phyloP scores from a whole-genome alignment of 495 filamentous ascomycete genomes.

The Aspergillus campestris region DNA sequence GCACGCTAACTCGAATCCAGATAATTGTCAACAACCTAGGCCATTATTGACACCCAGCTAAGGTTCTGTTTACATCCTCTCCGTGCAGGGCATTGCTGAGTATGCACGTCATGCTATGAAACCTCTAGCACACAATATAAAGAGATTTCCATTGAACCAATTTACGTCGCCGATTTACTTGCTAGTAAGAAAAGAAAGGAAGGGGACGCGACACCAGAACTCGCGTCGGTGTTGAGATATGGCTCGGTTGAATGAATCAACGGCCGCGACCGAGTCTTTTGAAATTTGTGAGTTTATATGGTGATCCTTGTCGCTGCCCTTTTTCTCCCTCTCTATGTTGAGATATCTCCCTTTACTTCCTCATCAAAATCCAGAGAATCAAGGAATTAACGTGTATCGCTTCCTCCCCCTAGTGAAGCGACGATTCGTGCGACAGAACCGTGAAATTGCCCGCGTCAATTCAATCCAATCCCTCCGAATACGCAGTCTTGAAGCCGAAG shows the following conservation, averaged over 20 bases:
- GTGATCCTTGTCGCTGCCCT: not conserved
- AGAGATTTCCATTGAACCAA: too few species aligned
- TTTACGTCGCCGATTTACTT: too few species aligned
- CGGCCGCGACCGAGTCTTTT: constrained; percentile 59
- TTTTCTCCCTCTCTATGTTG: not conserved
- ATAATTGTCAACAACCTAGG: constrained; percentile 34
- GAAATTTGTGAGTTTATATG: constrained; percentile 61
- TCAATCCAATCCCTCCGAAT: constrained; percentile 87
- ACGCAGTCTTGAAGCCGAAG: constrained; percentile 76
- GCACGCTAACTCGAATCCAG: constrained; percentile 23
- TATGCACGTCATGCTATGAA: too few species aligned
- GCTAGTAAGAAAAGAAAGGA: too few species aligned
- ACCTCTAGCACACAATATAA: too few species aligned
- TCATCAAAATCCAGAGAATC: not conserved
- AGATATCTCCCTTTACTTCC: not conserved
- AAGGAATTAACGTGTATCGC: constrained; percentile 3
- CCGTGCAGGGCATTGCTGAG: constrained; percentile 1
- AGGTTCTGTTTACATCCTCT: constrained; percentile 11
- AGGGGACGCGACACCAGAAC: too few species aligned
- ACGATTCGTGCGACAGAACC: constrained; percentile 85
- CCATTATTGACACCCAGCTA: constrained; percentile 2
- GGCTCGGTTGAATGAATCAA: constrained; percentile 85
- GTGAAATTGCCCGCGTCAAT: constrained; percentile 85
- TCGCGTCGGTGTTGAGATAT: constrained; percentile 19
- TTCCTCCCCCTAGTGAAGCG: constrained; percentile 57